Percentiles rank a stretch among this genome's conserved stretches.
Conservation (phyloP, 495 filamentous ascomycete species). For the Amorphotheca resinae region DNA sequence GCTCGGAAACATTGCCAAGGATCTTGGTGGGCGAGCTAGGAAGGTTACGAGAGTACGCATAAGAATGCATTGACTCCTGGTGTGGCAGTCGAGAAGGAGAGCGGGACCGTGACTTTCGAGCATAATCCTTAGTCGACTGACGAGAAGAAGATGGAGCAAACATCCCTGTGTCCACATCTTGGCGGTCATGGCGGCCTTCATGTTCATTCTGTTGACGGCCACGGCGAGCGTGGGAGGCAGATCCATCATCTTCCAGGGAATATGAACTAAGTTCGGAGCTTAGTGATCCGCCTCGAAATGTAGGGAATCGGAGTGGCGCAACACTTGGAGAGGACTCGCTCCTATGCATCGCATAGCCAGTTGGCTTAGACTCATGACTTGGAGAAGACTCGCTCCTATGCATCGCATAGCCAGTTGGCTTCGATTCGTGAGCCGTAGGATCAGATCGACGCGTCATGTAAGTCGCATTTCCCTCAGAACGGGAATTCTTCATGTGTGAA, state of each 20-base stretch:
- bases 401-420: not conserved
- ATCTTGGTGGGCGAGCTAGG: constrained; percentile 10
- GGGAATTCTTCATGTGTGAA: constrained; percentile 7
- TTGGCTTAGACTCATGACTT: not conserved
- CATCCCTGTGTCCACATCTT: not conserved
- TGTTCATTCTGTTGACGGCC: not conserved
- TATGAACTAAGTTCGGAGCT: constrained; percentile 1
- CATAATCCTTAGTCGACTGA: not conserved
- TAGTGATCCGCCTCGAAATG: not conserved
- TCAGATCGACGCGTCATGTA: no score
- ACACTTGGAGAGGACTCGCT: constrained; percentile 10
- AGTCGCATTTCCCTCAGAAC: constrained; percentile 5
- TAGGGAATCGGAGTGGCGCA: not conserved
- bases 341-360: constrained; percentile 1
- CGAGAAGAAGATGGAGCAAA: not conserved
- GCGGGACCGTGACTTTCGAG: not conserved
- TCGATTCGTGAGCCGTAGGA: not conserved
- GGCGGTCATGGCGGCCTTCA: not conserved
- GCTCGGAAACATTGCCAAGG: constrained; percentile 7
- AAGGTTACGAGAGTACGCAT: not conserved
- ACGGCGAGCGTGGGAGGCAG: not conserved
- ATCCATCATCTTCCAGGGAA: not conserved
- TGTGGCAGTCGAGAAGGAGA: constrained; percentile 2
- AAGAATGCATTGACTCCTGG: not conserved
- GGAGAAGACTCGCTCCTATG: not conserved